A percentile compares a stretch with the other conserved stretches of the same genome.
Evolutionary conservation across 2,329 filamentous ascomycete species (phyloP).

Genomic region (Ceratocystis huliohia): DNA sequence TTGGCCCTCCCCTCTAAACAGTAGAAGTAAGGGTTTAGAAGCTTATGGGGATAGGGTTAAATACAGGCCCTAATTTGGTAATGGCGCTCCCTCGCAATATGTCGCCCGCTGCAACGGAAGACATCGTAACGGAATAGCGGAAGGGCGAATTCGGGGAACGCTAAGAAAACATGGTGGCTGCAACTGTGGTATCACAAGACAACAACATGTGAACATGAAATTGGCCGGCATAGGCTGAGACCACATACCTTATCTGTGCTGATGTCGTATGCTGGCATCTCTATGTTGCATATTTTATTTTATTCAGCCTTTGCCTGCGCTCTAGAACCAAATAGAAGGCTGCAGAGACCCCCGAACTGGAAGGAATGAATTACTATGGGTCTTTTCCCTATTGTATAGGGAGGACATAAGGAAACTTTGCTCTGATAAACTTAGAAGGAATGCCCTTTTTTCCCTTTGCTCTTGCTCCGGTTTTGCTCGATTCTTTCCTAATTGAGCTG

Average conservation of each 20-base stretch:
- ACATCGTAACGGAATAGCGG: constrained; percentile 1
- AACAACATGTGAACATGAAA: not conserved
- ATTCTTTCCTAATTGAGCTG: not conserved
- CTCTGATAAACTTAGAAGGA: not conserved
- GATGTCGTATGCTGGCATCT: too few species aligned
- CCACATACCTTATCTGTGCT: too few species aligned
- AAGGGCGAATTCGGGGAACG: not conserved
- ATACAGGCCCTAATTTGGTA: too few species aligned
- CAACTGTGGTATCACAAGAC: not conserved
- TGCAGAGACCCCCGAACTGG: not conserved
- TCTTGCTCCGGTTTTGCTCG: constrained; percentile 13
- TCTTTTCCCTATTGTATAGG: not conserved
- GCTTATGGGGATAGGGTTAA: not conserved
- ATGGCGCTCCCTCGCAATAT: not conserved
- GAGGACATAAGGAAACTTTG: not conserved
- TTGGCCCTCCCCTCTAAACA: not conserved
- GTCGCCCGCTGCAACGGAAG: constrained; percentile 3
- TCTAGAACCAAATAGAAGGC: not conserved
- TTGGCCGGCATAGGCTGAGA: too few species aligned
- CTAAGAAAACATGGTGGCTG: not conserved
- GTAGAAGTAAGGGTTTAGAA: not conserved
- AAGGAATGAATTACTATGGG: constrained; percentile 10
- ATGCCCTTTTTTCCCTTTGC: not conserved
- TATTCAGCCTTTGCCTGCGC: not conserved
- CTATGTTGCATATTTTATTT: not conserved